phyloP scores from a whole-genome alignment of 176 grass and related monocot species.

The Elymus sibiricus region DNA sequence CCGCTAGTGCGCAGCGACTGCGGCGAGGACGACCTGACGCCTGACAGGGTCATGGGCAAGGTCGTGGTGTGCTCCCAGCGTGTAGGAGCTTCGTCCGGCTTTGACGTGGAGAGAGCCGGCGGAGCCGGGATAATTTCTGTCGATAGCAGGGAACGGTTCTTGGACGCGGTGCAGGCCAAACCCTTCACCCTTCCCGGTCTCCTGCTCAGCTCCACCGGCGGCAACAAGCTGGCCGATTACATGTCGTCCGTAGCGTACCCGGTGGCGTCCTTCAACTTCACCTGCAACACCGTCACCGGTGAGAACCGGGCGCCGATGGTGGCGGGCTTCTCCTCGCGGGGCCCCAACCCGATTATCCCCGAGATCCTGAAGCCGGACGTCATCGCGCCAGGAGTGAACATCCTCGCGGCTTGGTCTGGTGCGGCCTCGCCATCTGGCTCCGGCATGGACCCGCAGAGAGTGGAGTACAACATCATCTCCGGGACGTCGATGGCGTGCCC shows the following conservation, averaged over 20 bases:
- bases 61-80: constrained; percentile 4
- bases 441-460: neutral
- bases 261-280: neutral
- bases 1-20: neutral
- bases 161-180: neutral
- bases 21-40: fast-evolving
- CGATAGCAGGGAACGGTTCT: neutral
- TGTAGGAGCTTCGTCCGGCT: neutral
- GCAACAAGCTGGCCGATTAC: neutral
- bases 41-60: constrained; percentile 22
- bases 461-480: constrained; percentile 4
- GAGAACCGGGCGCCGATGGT: constrained; percentile 32
- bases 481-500: too few species aligned
- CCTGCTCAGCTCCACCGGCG: neutral
- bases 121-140: neutral
- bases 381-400: constrained; percentile 1
- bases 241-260: neutral
- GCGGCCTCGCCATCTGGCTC: neutral
- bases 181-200: constrained; percentile 11
- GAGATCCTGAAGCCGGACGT: neutral
- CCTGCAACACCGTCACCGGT: neutral
- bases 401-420: neutral
- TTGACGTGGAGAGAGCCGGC: constrained; percentile 12
- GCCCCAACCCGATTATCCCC: neutral
- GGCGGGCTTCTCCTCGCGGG: constrained; percentile 32